Base-by-base conservation (phyloP, 495 filamentous ascomycete genomes). In the Penicillium turbatum region DNA sequence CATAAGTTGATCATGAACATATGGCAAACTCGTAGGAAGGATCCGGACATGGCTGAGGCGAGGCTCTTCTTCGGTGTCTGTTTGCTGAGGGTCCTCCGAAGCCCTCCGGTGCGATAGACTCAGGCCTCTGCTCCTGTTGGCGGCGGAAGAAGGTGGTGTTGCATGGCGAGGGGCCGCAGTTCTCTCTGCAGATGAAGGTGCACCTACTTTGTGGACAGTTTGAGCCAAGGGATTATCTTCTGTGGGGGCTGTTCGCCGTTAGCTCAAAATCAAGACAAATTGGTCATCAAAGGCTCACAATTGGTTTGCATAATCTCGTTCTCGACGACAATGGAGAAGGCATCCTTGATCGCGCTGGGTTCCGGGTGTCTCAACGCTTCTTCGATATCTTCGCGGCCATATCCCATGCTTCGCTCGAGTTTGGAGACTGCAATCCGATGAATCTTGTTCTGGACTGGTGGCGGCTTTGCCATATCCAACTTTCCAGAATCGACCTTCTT, bases 241-340 rank as follows among this genome's bases (percentile, higher is more conserved):
- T 8, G 63, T 70, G 9, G 74, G 74, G 15, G 74, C 74, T 76
- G 16, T 44, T 15, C 4, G 35, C 36, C 19, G 44, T 61, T 55
- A 65, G 65, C 57, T 58, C 29, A 42, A 31, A 16, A 24, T 8
- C 13, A n/a, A 15, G 36, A 30, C 3, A 1, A 40, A 5, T 43
- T 29, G 11, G 15, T 17, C 24, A 15, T 30, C 3, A 12, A 41
- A 17, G 16, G 67, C 78, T 72, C 57, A 95, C 91, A 91, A 69
- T 90, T 95, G 30, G 83, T 86, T 63, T 90, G 88, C 95, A 97
- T 97, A 64, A 98, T 82, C 68, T 96, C 91, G 69, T 98, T 97
- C 72, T 98, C 93, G 44, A 92, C 83, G 29, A 97, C 90, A 62
- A 98, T 97, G 70, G 95, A 84, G 70, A 97, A 98, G 12, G 93